These are phyloP conservation scores for Epichloe scottii DNA, from an alignment of 2,329 filamentous ascomycete genomes.

Conservation along the genomic window DNA sequence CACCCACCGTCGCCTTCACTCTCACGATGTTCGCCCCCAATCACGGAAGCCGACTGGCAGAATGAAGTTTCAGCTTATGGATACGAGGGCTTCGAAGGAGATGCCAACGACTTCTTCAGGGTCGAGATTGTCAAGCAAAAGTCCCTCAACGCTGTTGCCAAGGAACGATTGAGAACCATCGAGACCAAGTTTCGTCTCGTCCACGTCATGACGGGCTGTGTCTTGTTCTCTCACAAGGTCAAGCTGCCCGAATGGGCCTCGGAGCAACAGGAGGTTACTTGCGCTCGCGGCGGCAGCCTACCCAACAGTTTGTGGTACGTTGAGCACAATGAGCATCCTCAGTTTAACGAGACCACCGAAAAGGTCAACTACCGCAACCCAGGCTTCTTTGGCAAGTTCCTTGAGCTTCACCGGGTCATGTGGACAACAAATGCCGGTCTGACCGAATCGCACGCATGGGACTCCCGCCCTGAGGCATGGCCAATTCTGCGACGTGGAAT, in stretches of 20 bases:
- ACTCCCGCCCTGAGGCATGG: slow-evolving; percentile 89
- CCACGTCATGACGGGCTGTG: slow-evolving; percentile 93
- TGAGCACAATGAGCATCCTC: slow-evolving; percentile 77
- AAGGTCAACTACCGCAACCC: slow-evolving; percentile 94
- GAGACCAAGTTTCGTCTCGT: slow-evolving; percentile 93
- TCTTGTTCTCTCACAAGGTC: slow-evolving; percentile 95
- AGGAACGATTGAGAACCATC: slow-evolving; percentile 80
- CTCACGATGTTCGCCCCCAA: slow-evolving; percentile 78
- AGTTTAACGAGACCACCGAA: slow-evolving; percentile 62
- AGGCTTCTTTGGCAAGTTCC: slow-evolving; percentile 95
- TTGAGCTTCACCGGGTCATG: slow-evolving; percentile 96
- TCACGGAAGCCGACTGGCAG: slow-evolving; percentile 86
- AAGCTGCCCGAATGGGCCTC: slow-evolving; percentile 97
- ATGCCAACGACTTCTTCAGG: slow-evolving; percentile 92
- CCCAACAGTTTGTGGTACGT: slow-evolving; percentile 98
- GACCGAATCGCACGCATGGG: slow-evolving; percentile 94
- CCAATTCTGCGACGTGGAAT: slow-evolving; percentile 85
- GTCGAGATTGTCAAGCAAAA: slow-evolving; percentile 88
- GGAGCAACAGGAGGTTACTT: slow-evolving; percentile 98
- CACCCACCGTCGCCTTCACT: slow-evolving; percentile 85
- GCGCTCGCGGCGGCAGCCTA: slow-evolving; percentile 76
- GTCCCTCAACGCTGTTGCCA: slow-evolving; percentile 66
- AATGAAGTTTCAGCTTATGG: slow-evolving; percentile 95
- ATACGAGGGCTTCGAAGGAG: slow-evolving; percentile 90
- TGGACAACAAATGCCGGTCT: slow-evolving; percentile 96